phyloP scores from a whole-genome alignment of 2,329 filamentous ascomycete species.

The Sarocladium oryzae region DNA sequence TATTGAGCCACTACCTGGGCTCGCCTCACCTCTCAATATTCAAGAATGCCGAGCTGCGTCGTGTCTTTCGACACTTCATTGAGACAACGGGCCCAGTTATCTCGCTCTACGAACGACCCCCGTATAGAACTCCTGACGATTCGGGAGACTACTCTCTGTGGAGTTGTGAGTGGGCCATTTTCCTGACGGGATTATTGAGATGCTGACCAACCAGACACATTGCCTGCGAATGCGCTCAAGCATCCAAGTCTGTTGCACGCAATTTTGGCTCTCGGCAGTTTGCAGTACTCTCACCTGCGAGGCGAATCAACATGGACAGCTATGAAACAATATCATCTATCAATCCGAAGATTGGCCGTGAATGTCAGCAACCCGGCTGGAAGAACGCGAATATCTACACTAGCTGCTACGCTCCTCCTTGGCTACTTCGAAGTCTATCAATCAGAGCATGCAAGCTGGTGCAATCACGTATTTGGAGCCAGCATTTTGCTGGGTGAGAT shows the following conservation, averaged over 20 bases:
- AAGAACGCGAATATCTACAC: conserved; percentile 68
- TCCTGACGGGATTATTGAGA: no score
- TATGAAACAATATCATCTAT: conserved; percentile 85
- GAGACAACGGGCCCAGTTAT: conserved; percentile 80
- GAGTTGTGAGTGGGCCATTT: conserved; percentile 42
- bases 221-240: conserved; percentile 76
- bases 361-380: conserved; percentile 64
- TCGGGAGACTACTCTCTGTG: conserved; percentile 46
- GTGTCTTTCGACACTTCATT: conserved; percentile 84
- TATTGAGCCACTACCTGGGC: conserved; percentile 18
- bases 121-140: conserved; percentile 55
- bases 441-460: conserved; percentile 94
- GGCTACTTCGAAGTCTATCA: conserved; percentile 93
- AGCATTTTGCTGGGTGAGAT: conserved; percentile 78
- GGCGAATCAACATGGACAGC: conserved; percentile 69
- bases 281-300: conserved; percentile 83
- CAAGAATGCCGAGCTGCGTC: neutral
- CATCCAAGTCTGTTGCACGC: conserved; percentile 86
- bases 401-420: conserved; percentile 82
- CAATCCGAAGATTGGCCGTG: conserved; percentile 69
- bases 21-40: neutral
- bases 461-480: conserved; percentile 80
- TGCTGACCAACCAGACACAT: conserved; percentile 48
- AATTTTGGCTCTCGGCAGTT: conserved; percentile 77
- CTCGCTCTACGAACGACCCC: conserved; percentile 80